phyloP scores from a whole-genome alignment of 2,329 filamentous ascomycete species.

The Colletotrichum cereale region DNA sequence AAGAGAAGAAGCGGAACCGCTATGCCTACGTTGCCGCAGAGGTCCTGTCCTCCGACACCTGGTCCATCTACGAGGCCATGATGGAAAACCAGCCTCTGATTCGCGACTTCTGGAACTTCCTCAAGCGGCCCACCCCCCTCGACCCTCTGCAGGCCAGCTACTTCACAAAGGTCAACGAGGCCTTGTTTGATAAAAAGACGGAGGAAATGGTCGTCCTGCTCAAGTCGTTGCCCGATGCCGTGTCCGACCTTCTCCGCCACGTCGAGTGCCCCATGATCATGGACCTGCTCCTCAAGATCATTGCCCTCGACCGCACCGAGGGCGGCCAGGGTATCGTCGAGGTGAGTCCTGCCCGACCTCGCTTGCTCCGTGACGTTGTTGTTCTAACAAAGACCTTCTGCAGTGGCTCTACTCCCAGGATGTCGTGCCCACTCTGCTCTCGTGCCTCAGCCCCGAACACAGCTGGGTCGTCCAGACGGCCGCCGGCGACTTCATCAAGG shows the following conservation, averaged over 20 bases:
- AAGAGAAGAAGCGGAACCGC: constrained; percentile 90
- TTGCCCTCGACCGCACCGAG: constrained; percentile 93
- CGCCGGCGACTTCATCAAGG: constrained; percentile 96
- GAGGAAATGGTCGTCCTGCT: constrained; percentile 95
- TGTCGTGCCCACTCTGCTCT: constrained; percentile 86
- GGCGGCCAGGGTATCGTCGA: constrained; percentile 94
- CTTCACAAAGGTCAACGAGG: constrained; percentile 98
- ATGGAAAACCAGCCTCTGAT: constrained; percentile 86
- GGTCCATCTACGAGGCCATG: constrained; percentile 94
- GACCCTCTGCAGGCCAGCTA: constrained; percentile 96
- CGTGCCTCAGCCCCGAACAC: constrained; percentile 87
- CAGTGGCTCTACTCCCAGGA: constrained; percentile 94
- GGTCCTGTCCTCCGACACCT: constrained; percentile 93
- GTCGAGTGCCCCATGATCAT: constrained; percentile 99
- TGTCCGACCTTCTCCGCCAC: constrained; percentile 89
- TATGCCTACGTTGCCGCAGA: constrained; percentile 96
- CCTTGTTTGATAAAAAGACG: constrained; percentile 97
- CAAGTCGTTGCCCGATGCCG: constrained; percentile 83
- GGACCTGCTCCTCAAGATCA: constrained; percentile 96
- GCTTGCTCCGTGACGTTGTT: constrained; percentile 25
- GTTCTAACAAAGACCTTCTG: not conserved
- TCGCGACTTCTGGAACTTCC: constrained; percentile 89
- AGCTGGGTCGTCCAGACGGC: constrained; percentile 94
- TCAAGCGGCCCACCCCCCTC: constrained; percentile 85
- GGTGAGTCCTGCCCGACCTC: constrained; percentile 63